Evolutionary conservation across 805 yeast genomes (phyloP).

Genomic region (Candida sonorensis): DNA sequence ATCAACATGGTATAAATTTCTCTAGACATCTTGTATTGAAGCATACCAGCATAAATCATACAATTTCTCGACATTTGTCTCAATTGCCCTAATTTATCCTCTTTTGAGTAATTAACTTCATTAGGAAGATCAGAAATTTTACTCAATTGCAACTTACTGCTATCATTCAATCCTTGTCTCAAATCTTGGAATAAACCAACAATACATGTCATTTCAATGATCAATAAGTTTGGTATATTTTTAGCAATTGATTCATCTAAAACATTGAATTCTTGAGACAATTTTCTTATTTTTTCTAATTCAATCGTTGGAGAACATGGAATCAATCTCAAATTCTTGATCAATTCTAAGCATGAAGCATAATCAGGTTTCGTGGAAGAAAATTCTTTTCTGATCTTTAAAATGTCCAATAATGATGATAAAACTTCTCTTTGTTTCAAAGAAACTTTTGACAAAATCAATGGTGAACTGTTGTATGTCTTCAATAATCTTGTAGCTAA

Average conservation of each 20-base stretch:
- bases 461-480: slow-evolving; percentile 47
- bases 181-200: slow-evolving; percentile 47
- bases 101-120: slow-evolving; percentile 33
- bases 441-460: slow-evolving; percentile 50
- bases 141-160: slow-evolving; percentile 6
- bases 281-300: slow-evolving; percentile 54
- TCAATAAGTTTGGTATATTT: slow-evolving; percentile 71
- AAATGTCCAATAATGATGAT: slow-evolving; percentile 54
- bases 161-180: slow-evolving; percentile 30
- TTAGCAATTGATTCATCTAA: slow-evolving; percentile 68
- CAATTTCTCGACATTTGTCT: slow-evolving; percentile 71
- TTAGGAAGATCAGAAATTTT: slow-evolving; percentile 20
- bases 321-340: slow-evolving; percentile 56
- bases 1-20: slow-evolving; percentile 71
- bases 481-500: slow-evolving; percentile 39
- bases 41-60: slow-evolving; percentile 93
- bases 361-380: slow-evolving; percentile 55
- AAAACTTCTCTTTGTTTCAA: slow-evolving; percentile 58
- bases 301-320: slow-evolving; percentile 49
- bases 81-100: slow-evolving; percentile 48
- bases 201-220: slow-evolving; percentile 75
- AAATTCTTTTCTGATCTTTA: slow-evolving; percentile 51
- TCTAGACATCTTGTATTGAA: slow-evolving; percentile 86
- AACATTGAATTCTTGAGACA: slow-evolving; percentile 54
- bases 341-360: slow-evolving; percentile 31